phyloP scores from a whole-genome alignment of 805 yeast genomes.

The Limtongia smithiae region DNA sequence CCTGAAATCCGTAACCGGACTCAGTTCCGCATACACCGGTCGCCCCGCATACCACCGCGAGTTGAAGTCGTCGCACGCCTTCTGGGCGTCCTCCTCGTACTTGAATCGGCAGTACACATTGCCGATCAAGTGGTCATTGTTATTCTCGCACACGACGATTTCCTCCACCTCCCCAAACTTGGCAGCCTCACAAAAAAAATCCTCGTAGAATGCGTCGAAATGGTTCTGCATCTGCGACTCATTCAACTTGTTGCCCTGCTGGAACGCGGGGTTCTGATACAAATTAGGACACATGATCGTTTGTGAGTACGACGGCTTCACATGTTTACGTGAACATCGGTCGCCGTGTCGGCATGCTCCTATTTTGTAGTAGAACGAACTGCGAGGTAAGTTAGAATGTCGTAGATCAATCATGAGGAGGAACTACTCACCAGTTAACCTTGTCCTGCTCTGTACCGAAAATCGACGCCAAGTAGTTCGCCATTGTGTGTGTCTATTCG shows the following conservation, averaged over 20 bases:
- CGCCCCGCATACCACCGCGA: conserved; percentile 75
- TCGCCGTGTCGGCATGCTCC: conserved; percentile 96
- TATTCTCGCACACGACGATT: conserved; percentile 76
- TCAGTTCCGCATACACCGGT: conserved; percentile 75
- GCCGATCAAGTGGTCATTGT: conserved; percentile 77
- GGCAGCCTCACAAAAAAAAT: conserved; percentile 62
- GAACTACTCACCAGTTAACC: conserved; percentile 36
- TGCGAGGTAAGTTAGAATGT: conserved; percentile 11
- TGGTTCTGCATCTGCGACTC: conserved; percentile 43
- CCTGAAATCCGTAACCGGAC: conserved; percentile 66
- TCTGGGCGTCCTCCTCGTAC: conserved; percentile 53
- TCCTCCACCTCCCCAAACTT: conserved; percentile 52
- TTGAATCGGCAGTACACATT: conserved; percentile 72
- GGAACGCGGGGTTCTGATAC: conserved; percentile 57
- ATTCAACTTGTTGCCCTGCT: conserved; percentile 31
- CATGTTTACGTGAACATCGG: conserved; percentile 69
- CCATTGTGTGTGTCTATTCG: too few relatives aligned
- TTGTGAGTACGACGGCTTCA: conserved; percentile 59
- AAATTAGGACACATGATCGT: conserved; percentile 65
- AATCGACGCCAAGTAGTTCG: conserved; percentile 37
- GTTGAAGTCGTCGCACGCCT: conserved; percentile 60
- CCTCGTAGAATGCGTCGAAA: conserved; percentile 65
- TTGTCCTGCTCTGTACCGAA: conserved; percentile 41
- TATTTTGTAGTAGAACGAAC: conserved; percentile 65
- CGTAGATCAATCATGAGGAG: neutral